Conservation (phyloP, 2,329 filamentous ascomycete species). For the Diaporthe sp. region DNA sequence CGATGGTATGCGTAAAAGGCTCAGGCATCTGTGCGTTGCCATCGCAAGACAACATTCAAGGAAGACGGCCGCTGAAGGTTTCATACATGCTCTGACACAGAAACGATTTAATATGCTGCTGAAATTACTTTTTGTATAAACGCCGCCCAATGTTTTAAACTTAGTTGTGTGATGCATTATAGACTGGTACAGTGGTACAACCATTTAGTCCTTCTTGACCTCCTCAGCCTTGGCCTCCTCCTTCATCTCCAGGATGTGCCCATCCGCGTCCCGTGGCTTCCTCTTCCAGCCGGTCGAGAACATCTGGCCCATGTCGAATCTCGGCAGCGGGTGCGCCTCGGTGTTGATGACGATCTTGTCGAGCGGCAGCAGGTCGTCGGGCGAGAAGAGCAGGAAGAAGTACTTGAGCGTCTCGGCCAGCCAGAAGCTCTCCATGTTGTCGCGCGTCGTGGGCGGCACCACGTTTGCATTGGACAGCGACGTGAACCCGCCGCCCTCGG, state of each 20-base stretch:
- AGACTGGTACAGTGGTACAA: background rate
- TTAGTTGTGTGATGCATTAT: constrained; percentile 2
- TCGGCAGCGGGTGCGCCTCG: constrained; percentile 90
- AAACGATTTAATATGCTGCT: background rate
- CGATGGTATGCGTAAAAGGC: background rate
- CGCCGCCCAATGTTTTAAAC: constrained; percentile 31
- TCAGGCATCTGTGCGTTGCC: background rate
- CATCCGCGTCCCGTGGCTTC: constrained; percentile 69
- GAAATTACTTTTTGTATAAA: constrained; percentile 4
- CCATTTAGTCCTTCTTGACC: constrained; percentile 11
- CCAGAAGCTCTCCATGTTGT: constrained; percentile 99
- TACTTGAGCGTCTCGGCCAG: constrained; percentile 98
- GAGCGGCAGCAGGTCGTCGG: constrained; percentile 84
- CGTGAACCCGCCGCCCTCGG: constrained; percentile 84
- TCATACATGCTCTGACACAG: background rate
- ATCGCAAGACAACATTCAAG: background rate
- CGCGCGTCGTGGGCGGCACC: constrained; percentile 77
- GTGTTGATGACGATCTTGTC: constrained; percentile 95
- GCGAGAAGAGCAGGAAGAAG: constrained; percentile 94
- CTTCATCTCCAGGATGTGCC: constrained; percentile 52
- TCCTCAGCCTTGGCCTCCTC: background rate
- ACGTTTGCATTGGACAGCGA: constrained; percentile 81
- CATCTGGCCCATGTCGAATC: constrained; percentile 83
- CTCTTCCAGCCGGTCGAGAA: constrained; percentile 88
- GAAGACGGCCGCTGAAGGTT: background rate